A percentile compares a stretch with the other conserved stretches of the same genome.
Conservation (phyloP, 768 basidiomycete species). For the Agrocybe pediades region DNA sequence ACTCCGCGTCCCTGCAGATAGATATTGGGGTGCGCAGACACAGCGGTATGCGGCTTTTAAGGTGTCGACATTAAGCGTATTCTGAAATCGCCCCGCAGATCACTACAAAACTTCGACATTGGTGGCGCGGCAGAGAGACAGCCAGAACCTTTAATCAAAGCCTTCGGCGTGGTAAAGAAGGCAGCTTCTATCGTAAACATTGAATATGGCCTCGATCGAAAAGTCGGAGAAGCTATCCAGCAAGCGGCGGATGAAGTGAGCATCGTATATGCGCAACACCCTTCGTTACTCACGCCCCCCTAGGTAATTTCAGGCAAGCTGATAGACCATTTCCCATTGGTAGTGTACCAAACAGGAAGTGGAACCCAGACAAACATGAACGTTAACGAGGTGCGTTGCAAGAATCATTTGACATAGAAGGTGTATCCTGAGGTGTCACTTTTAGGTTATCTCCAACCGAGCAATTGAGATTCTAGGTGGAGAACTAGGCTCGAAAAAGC, state of each 20-base stretch:
- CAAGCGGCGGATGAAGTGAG: conserved; percentile 91
- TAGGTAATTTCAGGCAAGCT: conserved; percentile 97
- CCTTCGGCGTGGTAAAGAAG: conserved; percentile 97
- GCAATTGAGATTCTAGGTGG: conserved; percentile 98
- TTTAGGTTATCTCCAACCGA: conserved; percentile 93
- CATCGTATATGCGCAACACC: background rate
- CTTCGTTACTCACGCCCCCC: conserved; percentile 3
- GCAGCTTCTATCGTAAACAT: conserved; percentile 92
- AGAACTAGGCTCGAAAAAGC: conserved; percentile 92
- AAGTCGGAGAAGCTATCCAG: conserved; percentile 86
- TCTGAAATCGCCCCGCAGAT: conserved; percentile 44
- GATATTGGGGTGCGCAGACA: conserved; percentile 99
- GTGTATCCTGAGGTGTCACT: background rate
- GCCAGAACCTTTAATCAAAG: conserved; percentile 94
- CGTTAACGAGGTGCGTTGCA: conserved; percentile 77
- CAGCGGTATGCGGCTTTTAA: conserved; percentile 59
- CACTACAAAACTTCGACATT: conserved; percentile 97
- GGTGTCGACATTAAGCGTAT: background rate
- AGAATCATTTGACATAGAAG: background rate
- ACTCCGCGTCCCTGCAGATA: conserved; percentile 71
- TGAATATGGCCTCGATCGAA: conserved; percentile 87
- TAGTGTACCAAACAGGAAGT: conserved; percentile 98
- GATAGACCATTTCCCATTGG: conserved; percentile 94
- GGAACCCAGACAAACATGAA: conserved; percentile 99
- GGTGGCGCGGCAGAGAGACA: conserved; percentile 93